Conservation (phyloP, 1,284 basidiomycete species). For the Ceratobasidium sp. region DNA sequence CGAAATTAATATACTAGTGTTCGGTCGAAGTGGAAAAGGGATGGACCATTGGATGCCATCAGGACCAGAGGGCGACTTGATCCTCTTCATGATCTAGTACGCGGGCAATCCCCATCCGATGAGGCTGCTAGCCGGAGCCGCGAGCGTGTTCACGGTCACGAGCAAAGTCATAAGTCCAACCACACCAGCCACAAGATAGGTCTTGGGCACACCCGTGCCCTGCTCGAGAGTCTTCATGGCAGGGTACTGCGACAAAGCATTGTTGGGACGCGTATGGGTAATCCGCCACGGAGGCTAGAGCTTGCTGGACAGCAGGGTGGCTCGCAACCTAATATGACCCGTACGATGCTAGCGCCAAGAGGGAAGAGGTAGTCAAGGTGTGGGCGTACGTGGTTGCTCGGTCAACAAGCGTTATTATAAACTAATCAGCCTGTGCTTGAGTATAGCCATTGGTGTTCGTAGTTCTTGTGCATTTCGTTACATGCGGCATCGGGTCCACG, state of each 20-base stretch:
- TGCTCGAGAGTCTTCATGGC: slow-evolving; percentile 85
- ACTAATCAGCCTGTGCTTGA: no score
- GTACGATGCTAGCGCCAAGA: neutral
- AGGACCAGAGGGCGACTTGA: slow-evolving; percentile 75
- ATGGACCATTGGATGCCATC: slow-evolving; percentile 82
- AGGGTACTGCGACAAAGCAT: slow-evolving; percentile 95
- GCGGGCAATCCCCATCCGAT: slow-evolving; percentile 86
- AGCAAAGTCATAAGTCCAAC: slow-evolving; percentile 72
- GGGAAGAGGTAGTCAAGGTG: neutral
- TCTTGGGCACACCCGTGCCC: slow-evolving; percentile 92
- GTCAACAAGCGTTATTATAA: no score
- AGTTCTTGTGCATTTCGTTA: no score
- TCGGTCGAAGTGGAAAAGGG: neutral
- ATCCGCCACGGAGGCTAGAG: slow-evolving; percentile 76
- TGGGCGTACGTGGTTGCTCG: slow-evolving; percentile 21
- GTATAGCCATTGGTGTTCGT: no score
- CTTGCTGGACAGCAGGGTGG: slow-evolving; percentile 86
- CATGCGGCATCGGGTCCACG: no score
- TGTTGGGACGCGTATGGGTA: slow-evolving; percentile 89
- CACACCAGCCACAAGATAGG: slow-evolving; percentile 85
- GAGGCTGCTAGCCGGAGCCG: slow-evolving; percentile 82
- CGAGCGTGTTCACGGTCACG: slow-evolving; percentile 84
- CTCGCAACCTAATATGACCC: slow-evolving; percentile 69
- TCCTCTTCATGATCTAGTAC: slow-evolving; percentile 85
- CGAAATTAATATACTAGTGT: no score